These are phyloP conservation scores for Cryomyces antarcticus DNA, from an alignment of 495 filamentous ascomycete species.

Conservation along the genomic window DNA sequence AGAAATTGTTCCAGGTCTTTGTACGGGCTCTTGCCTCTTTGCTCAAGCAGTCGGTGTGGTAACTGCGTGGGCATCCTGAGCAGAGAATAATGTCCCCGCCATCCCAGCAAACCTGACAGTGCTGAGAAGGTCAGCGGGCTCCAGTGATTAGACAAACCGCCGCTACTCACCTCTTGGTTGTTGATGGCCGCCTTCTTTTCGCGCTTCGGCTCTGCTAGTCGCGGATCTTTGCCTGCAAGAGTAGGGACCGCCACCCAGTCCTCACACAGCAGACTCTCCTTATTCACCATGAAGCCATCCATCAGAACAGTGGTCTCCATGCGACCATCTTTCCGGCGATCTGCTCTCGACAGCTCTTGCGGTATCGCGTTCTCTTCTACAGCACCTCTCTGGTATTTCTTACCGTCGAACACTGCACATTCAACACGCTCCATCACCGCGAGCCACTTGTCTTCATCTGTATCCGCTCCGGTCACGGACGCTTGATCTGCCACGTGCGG, in stretches of 20 bases:
- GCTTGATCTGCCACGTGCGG: slow-evolving; percentile 15
- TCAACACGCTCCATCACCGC: slow-evolving; percentile 37
- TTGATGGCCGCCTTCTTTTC: slow-evolving; percentile 23
- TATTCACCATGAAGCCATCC: slow-evolving; percentile 37
- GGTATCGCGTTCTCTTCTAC: slow-evolving; percentile 18
- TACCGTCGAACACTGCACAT: slow-evolving; percentile 38
- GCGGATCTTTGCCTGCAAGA: slow-evolving; percentile 32
- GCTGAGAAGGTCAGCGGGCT: slow-evolving; percentile 9
- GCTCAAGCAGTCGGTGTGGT: slow-evolving; percentile 32
- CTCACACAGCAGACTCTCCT: slow-evolving; percentile 32
- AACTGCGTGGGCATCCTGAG: slow-evolving; percentile 33
- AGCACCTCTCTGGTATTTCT: slow-evolving; percentile 20
- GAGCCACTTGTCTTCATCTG: slow-evolving; percentile 38
- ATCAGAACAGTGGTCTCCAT: slow-evolving; percentile 42
- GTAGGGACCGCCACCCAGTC: slow-evolving; percentile 39
- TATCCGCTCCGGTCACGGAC: slow-evolving; percentile 9
- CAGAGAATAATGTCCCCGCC: slow-evolving; percentile 28
- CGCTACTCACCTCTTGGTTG: slow-evolving; percentile 25
- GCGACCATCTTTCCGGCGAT: slow-evolving; percentile 24
- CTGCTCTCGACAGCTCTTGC: slow-evolving; percentile 23
- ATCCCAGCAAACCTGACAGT: slow-evolving; percentile 36
- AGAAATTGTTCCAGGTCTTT: slow-evolving; percentile 21
- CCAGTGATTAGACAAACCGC: neutral
- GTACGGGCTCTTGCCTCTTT: slow-evolving; percentile 18
- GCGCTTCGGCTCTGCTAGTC: slow-evolving; percentile 24